phyloP scores from a whole-genome alignment of 2,329 filamentous ascomycete species.

The Xylaria multiplex region DNA sequence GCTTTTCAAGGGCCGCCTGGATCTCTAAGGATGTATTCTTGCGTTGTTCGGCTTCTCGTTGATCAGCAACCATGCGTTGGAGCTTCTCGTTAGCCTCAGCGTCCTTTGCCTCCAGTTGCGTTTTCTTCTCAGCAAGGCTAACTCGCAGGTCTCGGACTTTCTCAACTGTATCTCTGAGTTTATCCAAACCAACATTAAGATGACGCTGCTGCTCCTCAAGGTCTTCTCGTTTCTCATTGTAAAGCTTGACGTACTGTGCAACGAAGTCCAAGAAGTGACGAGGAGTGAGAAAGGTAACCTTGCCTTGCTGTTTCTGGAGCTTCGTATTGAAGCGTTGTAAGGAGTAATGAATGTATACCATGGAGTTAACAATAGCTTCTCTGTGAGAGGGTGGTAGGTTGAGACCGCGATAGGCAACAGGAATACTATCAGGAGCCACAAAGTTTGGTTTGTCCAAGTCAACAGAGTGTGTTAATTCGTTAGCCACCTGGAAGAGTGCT shows the following conservation, averaged over 20 bases:
- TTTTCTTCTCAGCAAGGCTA: slow-evolving; percentile 94
- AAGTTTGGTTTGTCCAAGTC: slow-evolving; percentile 92
- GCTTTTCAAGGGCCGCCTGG: slow-evolving; percentile 84
- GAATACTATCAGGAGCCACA: slow-evolving; percentile 87
- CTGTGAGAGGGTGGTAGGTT: slow-evolving; percentile 87
- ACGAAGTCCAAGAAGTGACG: slow-evolving; percentile 98
- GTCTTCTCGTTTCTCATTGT: slow-evolving; percentile 98
- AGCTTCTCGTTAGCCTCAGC: slow-evolving; percentile 96
- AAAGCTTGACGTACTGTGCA: slow-evolving; percentile 95
- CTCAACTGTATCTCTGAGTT: slow-evolving; percentile 94
- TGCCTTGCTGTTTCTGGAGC: slow-evolving; percentile 90
- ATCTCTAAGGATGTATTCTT: slow-evolving; percentile 90
- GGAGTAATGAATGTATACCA: slow-evolving; percentile 99
- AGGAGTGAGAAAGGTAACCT: slow-evolving; percentile 91
- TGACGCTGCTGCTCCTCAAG: slow-evolving; percentile 98
- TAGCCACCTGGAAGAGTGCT: slow-evolving; percentile 96
- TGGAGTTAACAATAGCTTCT: slow-evolving; percentile 93
- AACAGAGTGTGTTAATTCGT: slow-evolving; percentile 94
- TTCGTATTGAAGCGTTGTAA: slow-evolving; percentile 89
- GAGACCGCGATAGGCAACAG: slow-evolving; percentile 89
- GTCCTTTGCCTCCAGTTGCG: slow-evolving; percentile 91
- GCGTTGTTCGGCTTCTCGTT: slow-evolving; percentile 91
- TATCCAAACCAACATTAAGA: slow-evolving; percentile 97
- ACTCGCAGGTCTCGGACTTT: slow-evolving; percentile 93
- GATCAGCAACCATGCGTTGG: slow-evolving; percentile 95